Percentiles rank a stretch among this genome's conserved stretches.
Conservation (phyloP, 2,329 filamentous ascomycete genomes). For the Sclerotinia nivalis region DNA sequence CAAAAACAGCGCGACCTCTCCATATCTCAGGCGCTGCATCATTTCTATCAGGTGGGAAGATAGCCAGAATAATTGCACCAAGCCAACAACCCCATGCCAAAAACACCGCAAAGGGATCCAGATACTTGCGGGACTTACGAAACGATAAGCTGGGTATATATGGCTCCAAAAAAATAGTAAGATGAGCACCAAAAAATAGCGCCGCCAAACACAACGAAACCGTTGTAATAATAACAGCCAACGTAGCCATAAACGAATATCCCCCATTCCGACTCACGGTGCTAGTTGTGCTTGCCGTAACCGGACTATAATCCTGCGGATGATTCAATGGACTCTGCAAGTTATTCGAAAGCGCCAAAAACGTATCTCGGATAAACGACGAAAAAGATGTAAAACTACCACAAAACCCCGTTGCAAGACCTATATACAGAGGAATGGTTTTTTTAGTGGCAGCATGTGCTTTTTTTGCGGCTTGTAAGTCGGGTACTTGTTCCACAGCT, state of each 20-base stretch:
- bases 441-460: conserved; percentile 70
- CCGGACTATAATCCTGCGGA: conserved; percentile 42
- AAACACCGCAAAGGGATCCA: conserved; percentile 65
- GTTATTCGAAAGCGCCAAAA: conserved; percentile 77
- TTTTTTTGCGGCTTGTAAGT: conserved; percentile 53
- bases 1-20: conserved; percentile 74
- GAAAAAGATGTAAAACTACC: conserved; percentile 91
- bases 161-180: conserved; percentile 63
- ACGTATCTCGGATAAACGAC: conserved; percentile 76
- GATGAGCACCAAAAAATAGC: conserved; percentile 71
- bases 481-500: conserved; percentile 33
- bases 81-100: conserved; percentile 77
- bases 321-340: conserved; percentile 54
- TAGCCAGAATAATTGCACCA: conserved; percentile 69
- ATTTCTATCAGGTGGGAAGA: conserved; percentile 65
- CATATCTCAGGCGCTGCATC: conserved; percentile 55
- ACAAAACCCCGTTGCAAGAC: conserved; percentile 82
- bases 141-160: conserved; percentile 63
- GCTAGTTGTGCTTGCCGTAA: conserved; percentile 41
- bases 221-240: conserved; percentile 74
- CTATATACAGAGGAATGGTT: conserved; percentile 84
- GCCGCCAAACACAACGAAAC: conserved; percentile 69
- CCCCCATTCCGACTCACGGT: conserved; percentile 63
- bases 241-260: conserved; percentile 78
- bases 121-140: conserved; percentile 53